Conservation (phyloP, 805 yeast species). For the Sugiyamaella smithiae region DNA sequence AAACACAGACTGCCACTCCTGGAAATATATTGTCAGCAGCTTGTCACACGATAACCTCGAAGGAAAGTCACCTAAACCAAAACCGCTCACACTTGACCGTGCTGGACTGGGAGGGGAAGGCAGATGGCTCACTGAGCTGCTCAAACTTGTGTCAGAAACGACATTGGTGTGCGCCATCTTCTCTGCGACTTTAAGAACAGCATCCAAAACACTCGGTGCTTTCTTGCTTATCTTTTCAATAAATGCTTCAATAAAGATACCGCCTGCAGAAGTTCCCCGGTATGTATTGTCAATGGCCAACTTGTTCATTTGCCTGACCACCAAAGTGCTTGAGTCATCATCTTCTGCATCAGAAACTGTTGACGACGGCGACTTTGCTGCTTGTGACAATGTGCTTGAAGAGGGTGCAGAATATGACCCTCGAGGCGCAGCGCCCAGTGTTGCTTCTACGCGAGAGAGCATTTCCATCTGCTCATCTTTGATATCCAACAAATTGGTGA, state of each 20-base stretch:
- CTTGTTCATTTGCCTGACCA: conserved; percentile 27
- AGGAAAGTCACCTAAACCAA: conserved; percentile 34
- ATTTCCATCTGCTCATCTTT: conserved; percentile 61
- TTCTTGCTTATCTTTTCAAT: conserved; percentile 29
- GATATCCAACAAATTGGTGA: conserved; percentile 59
- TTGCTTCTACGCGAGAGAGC: conserved; percentile 31
- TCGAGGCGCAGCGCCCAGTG: conserved; percentile 6
- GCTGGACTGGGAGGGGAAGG: conserved; percentile 7
- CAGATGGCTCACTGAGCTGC: background rate
- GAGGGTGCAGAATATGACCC: conserved; percentile 3
- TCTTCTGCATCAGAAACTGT: conserved; percentile 10
- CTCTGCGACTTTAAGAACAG: conserved; percentile 12
- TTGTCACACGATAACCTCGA: conserved; percentile 64
- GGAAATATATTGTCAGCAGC: conserved; percentile 63
- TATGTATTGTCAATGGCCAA: conserved; percentile 33
- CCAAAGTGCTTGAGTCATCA: conserved; percentile 28
- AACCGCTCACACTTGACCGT: background rate
- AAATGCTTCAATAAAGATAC: conserved; percentile 30
- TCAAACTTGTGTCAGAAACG: background rate
- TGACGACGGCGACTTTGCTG: background rate
- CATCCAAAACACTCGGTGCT: conserved; percentile 24
- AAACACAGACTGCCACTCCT: conserved; percentile 69
- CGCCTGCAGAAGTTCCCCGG: conserved; percentile 36
- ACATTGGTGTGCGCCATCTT: conserved; percentile 7
- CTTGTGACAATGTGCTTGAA: background rate